Evolutionary conservation across 768 basidiomycete genomes (phyloP), one percentile per base, ranked within the genome.

Genomic region (Suillus occidentalis): DNA sequence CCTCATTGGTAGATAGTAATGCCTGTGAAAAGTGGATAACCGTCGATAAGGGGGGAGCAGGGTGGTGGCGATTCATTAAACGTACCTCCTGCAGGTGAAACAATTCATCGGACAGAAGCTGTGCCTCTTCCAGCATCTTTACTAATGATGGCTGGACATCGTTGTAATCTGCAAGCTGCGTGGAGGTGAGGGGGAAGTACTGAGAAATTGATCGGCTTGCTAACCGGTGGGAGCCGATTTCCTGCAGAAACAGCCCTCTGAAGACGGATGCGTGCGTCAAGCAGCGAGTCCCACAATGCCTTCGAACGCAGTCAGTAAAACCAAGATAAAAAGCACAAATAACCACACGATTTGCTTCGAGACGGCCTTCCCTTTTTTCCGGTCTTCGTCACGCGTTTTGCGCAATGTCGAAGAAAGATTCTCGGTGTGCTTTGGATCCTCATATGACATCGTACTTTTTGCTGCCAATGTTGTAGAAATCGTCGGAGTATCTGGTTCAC

Each of bases 211-310:
- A 65, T 8, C 43, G 52, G 6, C 39, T 16, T 40, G 77, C 88
- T 69, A 71, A 89, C 93, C 40, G 68, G 71, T 40, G 92, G 89
- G 7, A 97, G 81, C 58, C 79, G 79, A 71, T 94, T 92, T 7
- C 88, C 82, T 13, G 88, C 80, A 2, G 80, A 71, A 53, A 88
- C 81, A 28, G 89, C 85, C 79, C 95, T 98, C 78, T 98, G 97
- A 52, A 97, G 76, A 31, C 89, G 89, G 74, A 99, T 99, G 42
- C 97, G 87, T n/a, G 92, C 87, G 73, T 97, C 93, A 36, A 98
- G 82, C 43, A 98, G 81, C 6, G 84, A 82, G 74, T 98, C 94
- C 91, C 94, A 97, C 42, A 95, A 76, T 3, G 82, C 81, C 95
- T 98, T 28, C 25, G 65, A 31, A 63, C 12, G 37, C 59, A 37